Base-by-base conservation (phyloP, 2,329 filamentous ascomycete species). In the Fusarium phyllophilum region DNA sequence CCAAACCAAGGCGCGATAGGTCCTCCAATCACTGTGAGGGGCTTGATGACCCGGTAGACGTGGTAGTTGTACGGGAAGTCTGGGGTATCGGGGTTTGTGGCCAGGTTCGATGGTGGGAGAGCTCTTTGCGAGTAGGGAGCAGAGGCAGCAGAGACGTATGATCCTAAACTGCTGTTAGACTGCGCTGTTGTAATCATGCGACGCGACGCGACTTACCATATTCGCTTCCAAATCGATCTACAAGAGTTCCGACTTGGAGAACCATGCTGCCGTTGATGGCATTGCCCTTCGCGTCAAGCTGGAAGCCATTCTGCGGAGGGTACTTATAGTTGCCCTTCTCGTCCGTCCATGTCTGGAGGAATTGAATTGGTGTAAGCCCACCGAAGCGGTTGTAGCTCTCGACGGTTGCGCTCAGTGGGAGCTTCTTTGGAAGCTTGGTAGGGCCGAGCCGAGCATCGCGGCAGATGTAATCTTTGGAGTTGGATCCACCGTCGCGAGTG, bases 1-100 rank as follows among this genome's bases (percentile, higher is more conserved):
- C 85, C 85, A 66, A 87, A 88, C 85, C 84, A 87, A 14, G 84
- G 81, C 5, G 84, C 82, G 68, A 88, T 86, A 0, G 86, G 85
- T 0, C 86, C 87, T 14, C 83, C 77, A 0, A 81, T 62, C 0
- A 86, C 85, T 7, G 76, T 74, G 7, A 88, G 80, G 2, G 79
- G 72, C 70, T 80, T 81, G 11, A 78, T 72, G 8, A 88, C 86
- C 26, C 81, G 74, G 75, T 88, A 88, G 0, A 88, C 80, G 59
- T 85, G 82, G 72, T 88, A 88, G 66, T 86, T 86, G 75, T 84
- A 86, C 4, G 86, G 85, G 49, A 83, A 84, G 26, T 77, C 72
- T 8, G 78, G 73, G 14, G 68, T 58, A 41, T 58, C 55, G 6
- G 78, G 78, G 42, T 80, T 79, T 6, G 83, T 83, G 29, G 82